Evolutionary conservation across 345 rosid genomes (phyloP).

Genomic region (Erysimum cheiranthoides): DNA sequence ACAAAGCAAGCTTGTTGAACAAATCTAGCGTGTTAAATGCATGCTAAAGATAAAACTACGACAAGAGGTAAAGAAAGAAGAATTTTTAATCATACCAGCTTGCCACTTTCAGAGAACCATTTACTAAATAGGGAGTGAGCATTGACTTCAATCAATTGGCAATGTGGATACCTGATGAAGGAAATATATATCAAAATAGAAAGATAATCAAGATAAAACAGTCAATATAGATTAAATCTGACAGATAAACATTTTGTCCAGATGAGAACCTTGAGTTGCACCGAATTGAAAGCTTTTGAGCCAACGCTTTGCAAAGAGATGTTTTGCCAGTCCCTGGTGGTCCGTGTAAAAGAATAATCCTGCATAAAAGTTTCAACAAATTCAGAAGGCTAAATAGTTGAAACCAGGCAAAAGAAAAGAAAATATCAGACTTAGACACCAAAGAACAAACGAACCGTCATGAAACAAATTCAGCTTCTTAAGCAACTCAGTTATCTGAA

Average conservation of each 20-base stretch:
- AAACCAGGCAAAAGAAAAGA: neutral
- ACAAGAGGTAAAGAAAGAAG: slow-evolving; percentile 1
- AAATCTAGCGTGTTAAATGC: neutral
- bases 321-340: slow-evolving; percentile 99
- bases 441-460: slow-evolving; percentile 3
- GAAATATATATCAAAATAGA: slow-evolving; percentile 28
- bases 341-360: slow-evolving; percentile 95
- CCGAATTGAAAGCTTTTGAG: slow-evolving; percentile 90
- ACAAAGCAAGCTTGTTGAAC: slow-evolving; percentile 14
- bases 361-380: slow-evolving; percentile 44
- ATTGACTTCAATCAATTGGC: slow-evolving; percentile 96
- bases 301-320: slow-evolving; percentile 94
- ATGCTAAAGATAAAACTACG: slow-evolving; percentile 34
- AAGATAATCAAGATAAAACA: neutral
- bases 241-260: neutral
- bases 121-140: slow-evolving; percentile 98
- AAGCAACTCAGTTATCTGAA: slow-evolving; percentile 10
- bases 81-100: slow-evolving; percentile 67
- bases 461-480: slow-evolving; percentile 20
- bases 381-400: neutral
- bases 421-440: slow-evolving; percentile 4
- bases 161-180: slow-evolving; percentile 76
- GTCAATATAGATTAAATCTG: neutral
- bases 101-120: slow-evolving; percentile 99
- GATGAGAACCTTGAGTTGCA: slow-evolving; percentile 74